Evolutionary conservation across 345 rosid species (phyloP).

Genomic region (Kernera saxatilis): DNA sequence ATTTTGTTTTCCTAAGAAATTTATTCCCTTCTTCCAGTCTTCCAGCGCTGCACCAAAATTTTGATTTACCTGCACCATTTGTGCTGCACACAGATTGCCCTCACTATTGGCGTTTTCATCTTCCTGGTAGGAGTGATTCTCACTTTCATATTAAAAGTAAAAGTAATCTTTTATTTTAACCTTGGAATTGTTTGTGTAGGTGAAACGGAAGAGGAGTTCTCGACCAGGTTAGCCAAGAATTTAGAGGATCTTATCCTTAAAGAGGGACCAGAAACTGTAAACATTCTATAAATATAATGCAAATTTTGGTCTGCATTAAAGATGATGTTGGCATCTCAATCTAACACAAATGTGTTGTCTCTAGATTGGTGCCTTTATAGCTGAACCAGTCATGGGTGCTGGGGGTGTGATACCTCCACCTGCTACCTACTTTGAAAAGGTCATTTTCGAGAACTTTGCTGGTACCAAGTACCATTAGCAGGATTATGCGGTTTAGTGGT

Average conservation of each 20-base stretch:
- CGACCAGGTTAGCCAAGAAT: constrained; percentile 81
- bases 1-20: neutral
- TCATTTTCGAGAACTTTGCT: constrained; percentile 10
- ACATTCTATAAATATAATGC: neutral
- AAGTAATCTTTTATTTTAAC: neutral
- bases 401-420: constrained; percentile 98
- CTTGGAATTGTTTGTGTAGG: constrained; percentile 43
- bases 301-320: neutral
- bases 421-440: constrained; percentile 93
- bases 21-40: constrained; percentile 38
- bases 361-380: constrained; percentile 95
- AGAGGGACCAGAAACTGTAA: constrained; percentile 97
- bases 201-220: constrained; percentile 91
- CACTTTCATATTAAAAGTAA: neutral
- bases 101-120: constrained; percentile 97
- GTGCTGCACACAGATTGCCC: constrained; percentile 94
- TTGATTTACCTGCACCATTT: constrained; percentile 96
- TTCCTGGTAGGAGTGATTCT: constrained; percentile 51
- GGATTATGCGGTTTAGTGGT: neutral
- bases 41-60: constrained; percentile 83
- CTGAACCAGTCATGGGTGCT: constrained; percentile 98
- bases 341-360: constrained; percentile 11
- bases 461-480: neutral
- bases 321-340: constrained; percentile 5
- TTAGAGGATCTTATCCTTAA: constrained; percentile 83